Evolutionary conservation across 257 asterid species (phyloP).

Genomic region (Schizonepeta tenuifolia): DNA sequence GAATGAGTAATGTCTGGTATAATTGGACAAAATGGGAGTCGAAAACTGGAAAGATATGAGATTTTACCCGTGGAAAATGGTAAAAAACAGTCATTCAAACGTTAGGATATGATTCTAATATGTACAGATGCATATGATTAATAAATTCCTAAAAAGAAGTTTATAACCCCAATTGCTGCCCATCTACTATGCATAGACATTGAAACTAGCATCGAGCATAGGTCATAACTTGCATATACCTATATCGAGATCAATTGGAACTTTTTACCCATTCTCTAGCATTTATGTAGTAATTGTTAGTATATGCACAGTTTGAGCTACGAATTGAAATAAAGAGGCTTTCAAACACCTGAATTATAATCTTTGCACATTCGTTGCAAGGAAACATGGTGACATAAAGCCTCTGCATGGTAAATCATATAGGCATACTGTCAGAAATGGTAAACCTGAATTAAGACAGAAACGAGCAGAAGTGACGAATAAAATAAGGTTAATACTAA

Average conservation of each 20-base stretch:
- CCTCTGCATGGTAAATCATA: conserved; percentile 59
- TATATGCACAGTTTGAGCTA: background rate
- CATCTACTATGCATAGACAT: background rate
- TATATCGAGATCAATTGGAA: background rate
- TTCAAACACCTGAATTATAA: conserved; percentile 75
- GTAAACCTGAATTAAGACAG: conserved; percentile 14
- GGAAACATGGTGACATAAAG: conserved; percentile 97
- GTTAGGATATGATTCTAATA: too few species aligned
- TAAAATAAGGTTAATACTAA: conserved; percentile 39
- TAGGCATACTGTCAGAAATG: conserved; percentile 21
- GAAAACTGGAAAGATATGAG: background rate
- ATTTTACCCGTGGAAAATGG: background rate
- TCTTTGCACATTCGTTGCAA: conserved; percentile 94
- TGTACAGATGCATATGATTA: too few species aligned
- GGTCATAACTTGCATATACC: background rate
- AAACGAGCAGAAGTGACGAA: background rate
- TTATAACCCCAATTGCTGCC: background rate
- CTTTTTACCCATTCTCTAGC: background rate
- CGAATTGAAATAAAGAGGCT: conserved; percentile 11
- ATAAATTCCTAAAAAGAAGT: too few species aligned
- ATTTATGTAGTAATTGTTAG: background rate
- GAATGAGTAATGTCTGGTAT: background rate
- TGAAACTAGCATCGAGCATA: background rate
- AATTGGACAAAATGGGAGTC: conserved; percentile 8
- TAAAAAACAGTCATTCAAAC: too few species aligned